Evolutionary conservation across 2,329 filamentous ascomycete genomes (phyloP), one percentile per base, ranked within the genome.

Genomic region (Phialophora macrospora): DNA sequence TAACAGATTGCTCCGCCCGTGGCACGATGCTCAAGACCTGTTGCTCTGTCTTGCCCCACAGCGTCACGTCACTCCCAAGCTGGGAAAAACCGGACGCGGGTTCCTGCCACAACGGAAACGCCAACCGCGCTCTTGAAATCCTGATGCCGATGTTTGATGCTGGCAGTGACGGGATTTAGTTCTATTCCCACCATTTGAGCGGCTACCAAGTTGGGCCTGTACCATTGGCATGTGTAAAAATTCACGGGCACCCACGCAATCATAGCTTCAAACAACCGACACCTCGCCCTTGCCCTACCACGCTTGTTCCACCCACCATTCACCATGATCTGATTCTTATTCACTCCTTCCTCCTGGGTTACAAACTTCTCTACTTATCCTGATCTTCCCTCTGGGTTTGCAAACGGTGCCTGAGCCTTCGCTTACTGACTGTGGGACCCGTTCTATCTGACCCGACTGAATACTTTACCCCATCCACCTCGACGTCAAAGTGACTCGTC

Each of bases 211-310:
- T 54, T 20, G 46, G 32, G 32, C 34, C 46, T 20, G 58, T 60
- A 54, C 11, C 48, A 60, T 48, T 24, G 2, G 8, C 48, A 51
- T 52, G 48, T 60, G 44, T 28, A 60, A 26, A 49, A 60, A 26
- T 26, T 22, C 22, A 51, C 20, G 11, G 20, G 48, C 20, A 20
- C 48, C 48, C 48, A 51, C 24, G 48, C 48, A 51, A 51, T 28
- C 48, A 26, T 51, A 22, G 48, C 48, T 26, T 22, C 48, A 26
- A 26, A 26, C 48, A 22, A 51, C 48, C 17, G 14, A 54, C 20
- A 9, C 24, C 49, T 46, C 49, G 49, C 22, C 59, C 49, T 62
- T 62, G 59, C 55, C 55, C 55, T 55, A 48, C 6, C 17, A 34
- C 32, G 48, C 48, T 38, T 26, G 20, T 59, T 58, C 30, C 57